Conservation (phyloP, 306 rosid genomes). For the Malus sylvestris region DNA sequence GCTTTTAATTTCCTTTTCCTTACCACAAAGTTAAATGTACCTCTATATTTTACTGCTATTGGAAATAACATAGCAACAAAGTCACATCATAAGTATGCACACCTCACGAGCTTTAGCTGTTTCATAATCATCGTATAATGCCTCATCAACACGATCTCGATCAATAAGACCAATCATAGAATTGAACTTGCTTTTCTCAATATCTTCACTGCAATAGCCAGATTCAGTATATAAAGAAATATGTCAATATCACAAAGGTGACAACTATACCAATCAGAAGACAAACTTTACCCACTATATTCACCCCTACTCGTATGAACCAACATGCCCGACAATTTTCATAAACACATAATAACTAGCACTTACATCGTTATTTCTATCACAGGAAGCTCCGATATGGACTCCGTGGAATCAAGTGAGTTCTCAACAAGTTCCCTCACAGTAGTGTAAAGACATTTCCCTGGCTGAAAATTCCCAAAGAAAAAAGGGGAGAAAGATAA, state of each 20-base stretch:
- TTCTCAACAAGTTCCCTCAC: slow-evolving; percentile 93
- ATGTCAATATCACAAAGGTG: neutral
- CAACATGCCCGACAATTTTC: neutral
- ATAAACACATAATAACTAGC: neutral
- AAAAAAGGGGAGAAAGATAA: neutral
- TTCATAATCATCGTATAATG: slow-evolving; percentile 78
- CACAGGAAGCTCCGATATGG: slow-evolving; percentile 84
- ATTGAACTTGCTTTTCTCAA: slow-evolving; percentile 75
- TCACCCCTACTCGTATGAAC: neutral
- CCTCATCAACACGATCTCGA: slow-evolving; percentile 78
- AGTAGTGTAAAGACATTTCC: slow-evolving; percentile 81
- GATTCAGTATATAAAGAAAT: neutral
- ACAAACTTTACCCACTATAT: neutral
- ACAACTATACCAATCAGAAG: neutral
- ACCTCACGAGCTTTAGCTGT: slow-evolving; percentile 92
- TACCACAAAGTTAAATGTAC: slow-evolving; percentile 2
- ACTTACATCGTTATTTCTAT: slow-evolving; percentile 83
- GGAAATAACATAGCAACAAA: neutral
- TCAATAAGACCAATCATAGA: slow-evolving; percentile 95
- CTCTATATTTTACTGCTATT: neutral
- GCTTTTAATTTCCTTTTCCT: neutral
- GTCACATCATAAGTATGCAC: slow-evolving; percentile 13
- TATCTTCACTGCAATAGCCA: slow-evolving; percentile 69
- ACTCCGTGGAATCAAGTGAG: slow-evolving; percentile 85
- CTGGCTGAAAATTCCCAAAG: slow-evolving; percentile 60